Evolutionary conservation across 1,139 yeast species (phyloP), one percentile per base, ranked within the genome.

Genomic region (Saccharomyces hybrid): DNA sequence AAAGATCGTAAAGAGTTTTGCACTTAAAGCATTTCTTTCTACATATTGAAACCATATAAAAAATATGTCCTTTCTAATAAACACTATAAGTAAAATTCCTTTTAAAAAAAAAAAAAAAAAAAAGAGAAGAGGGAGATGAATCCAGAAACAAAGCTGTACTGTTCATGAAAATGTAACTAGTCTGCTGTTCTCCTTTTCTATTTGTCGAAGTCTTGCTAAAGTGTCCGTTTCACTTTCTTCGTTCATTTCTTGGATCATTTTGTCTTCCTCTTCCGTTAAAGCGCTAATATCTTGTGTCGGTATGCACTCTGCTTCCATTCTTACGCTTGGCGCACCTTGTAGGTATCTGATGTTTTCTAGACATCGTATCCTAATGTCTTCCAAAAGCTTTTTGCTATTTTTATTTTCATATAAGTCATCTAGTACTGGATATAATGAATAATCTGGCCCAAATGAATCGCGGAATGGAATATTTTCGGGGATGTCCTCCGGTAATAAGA

Each of bases 241-340:
- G 53, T 78, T 78, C 47, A 71, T 57, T 60, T 84, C 89, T 51
- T 74, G 77, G 56, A 80, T 79, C 58, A 82, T 65, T 50, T 80
- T 84, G 49, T 76, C 72, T 52, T 69, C 71, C 27, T 70, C 72
- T 50, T 67, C 61, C 83, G 62, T 80, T 75, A 44, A 80, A 74
- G 62, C 86, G 71, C 58, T 88, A 8, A 70, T 88, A 56, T 85
- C 82, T 42, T 87, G 73, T 62, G 88, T 96, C 0, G 96, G 96
- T 2, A 97, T 96, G 5, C 87, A 80, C 60, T 86, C 72, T 8
- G 67, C 90, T 64, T 80, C 86, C 97, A 90, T 89, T 64, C 88
- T 88, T 3, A 93, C 98, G 59, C 95, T 85, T 2, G 99, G 99
- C 0, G 99, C 98, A 53, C 91, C 91, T 63, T 87, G 87, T 57